Evolutionary conservation across 345 rosid species (phyloP).

Genomic region (Arabidopsis arenosa): DNA sequence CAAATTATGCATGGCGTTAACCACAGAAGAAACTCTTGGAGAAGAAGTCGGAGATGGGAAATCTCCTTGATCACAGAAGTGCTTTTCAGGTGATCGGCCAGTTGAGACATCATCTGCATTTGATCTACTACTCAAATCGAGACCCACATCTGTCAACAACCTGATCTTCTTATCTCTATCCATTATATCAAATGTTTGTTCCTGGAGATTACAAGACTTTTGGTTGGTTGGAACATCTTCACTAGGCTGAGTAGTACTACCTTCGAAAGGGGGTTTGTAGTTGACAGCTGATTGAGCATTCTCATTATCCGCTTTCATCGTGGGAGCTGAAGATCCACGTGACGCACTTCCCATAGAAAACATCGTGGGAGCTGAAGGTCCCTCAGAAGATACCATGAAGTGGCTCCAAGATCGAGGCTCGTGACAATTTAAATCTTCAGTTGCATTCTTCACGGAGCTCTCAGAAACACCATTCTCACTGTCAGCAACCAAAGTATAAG

Average conservation of each 20-base stretch:
- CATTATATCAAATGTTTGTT: conserved; percentile 29
- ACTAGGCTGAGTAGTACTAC: conserved; percentile 34
- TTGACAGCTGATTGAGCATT: conserved; percentile 25
- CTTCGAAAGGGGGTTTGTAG: conserved; percentile 3
- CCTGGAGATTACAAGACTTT: conserved; percentile 25
- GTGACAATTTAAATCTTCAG: conserved; percentile 41
- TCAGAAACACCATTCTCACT: conserved; percentile 40
- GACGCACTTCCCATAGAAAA: conserved; percentile 36
- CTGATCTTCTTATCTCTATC: conserved; percentile 20
- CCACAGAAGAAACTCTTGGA: conserved; percentile 48
- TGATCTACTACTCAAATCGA: conserved; percentile 29
- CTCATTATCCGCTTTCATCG: conserved; percentile 12
- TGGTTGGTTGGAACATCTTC: conserved; percentile 34
- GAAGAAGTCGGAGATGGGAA: conserved; percentile 49
- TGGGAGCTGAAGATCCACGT: neutral
- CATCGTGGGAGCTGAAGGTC: conserved; percentile 38
- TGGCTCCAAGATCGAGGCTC: conserved; percentile 49
- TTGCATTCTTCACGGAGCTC: conserved; percentile 46
- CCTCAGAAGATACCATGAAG: conserved; percentile 46
- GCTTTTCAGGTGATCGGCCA: conserved; percentile 35
- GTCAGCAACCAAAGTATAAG: conserved; percentile 27
- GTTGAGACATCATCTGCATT: conserved; percentile 38
- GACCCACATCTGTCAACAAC: conserved; percentile 29
- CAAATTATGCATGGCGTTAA: conserved; percentile 65
- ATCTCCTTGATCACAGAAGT: conserved; percentile 37